These are phyloP conservation scores for Wickerhamiella alocasiicola DNA, from an alignment of 805 yeast species.

Conservation along the genomic window DNA sequence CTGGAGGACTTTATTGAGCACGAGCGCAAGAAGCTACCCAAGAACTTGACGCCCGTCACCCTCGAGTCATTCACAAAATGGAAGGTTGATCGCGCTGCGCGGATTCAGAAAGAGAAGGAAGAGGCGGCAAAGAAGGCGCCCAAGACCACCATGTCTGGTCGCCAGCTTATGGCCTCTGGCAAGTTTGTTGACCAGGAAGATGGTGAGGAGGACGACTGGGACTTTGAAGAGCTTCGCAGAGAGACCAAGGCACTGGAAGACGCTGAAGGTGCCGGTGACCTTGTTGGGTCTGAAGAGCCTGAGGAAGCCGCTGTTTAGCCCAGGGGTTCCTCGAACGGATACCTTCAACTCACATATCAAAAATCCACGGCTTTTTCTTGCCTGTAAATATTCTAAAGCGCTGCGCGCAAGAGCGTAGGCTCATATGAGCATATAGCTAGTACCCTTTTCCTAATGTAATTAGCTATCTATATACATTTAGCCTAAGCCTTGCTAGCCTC, in stretches of 20 bases:
- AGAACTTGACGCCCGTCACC: conserved; percentile 69
- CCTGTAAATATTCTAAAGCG: too few relatives aligned
- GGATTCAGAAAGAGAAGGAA: conserved; percentile 34
- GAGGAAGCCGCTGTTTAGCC: too few relatives aligned
- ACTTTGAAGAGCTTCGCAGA: conserved; percentile 27
- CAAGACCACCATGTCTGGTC: conserved; percentile 25
- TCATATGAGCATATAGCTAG: too few relatives aligned
- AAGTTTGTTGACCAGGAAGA: conserved; percentile 26
- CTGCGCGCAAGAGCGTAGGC: too few relatives aligned
- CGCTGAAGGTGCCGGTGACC: conserved; percentile 10
- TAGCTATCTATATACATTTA: background rate
- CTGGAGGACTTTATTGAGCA: conserved; percentile 92
- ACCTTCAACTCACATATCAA: too few relatives aligned
- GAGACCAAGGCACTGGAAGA: conserved; percentile 23
- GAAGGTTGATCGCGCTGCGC: conserved; percentile 58
- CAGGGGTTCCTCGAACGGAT: too few relatives aligned
- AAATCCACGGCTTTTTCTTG: too few relatives aligned
- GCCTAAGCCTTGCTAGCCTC: conserved; percentile 14
- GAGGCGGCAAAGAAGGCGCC: conserved; percentile 34
- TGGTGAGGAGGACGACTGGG: conserved; percentile 28
- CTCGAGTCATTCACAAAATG: conserved; percentile 66
- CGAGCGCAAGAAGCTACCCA: conserved; percentile 76
- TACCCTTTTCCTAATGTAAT: too few relatives aligned
- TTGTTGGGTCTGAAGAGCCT: too few relatives aligned
- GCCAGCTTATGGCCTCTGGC: conserved; percentile 31